Base-by-base conservation (phyloP, 495 filamentous ascomycete species). In the Niebla homalea region DNA sequence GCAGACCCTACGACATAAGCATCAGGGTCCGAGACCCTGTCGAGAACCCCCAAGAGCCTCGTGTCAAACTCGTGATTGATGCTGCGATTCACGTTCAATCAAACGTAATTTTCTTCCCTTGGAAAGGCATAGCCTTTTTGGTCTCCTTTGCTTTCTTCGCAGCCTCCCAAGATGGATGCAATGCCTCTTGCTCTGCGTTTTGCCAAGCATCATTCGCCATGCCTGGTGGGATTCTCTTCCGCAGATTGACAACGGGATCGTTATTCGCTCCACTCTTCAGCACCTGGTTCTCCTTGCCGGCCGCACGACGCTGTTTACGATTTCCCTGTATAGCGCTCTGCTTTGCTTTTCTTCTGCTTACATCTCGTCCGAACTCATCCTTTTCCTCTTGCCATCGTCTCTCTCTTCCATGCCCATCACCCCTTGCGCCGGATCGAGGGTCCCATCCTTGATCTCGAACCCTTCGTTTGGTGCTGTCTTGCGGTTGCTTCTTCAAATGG, bases 101-200 rank as follows among this genome's bases (percentile, higher is more conserved):
- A 70, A 98, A 98, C 0, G 77, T 76, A 45, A 94, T 79, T 72
- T 95, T 97, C 75, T 83, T 92, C 39, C 92, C 93, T 62, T 83
- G 64, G 56, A 92, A 94, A 8, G 74, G 69, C 36, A 78, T 77
- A 20, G 66, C 71, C 56, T 72, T 64, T 56, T 75, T 76, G 61
- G 71, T 61, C 66, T 89, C 86, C 66, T 97, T 96, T 15, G 80
- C 83, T 67, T 81, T 82, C 70, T 80, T 84, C 39, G 82, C 85
- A 6, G 92, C 92, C 65, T 87, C 83, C 92, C 92, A 98, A 47
- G 83, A 89, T 10, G 92, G 92, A 77, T 98, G 92, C 57, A 97
- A 62, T 6, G 81, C 59, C 5, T 32, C 29, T 12, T 32, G 10
- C 29, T 32, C 14, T 32, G 29, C 6, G 29, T 32, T 12, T 0